Evolutionary conservation across 495 filamentous ascomycete species (phyloP), one percentile per base, ranked within the genome.

Genomic region (Tuber calosporum): DNA sequence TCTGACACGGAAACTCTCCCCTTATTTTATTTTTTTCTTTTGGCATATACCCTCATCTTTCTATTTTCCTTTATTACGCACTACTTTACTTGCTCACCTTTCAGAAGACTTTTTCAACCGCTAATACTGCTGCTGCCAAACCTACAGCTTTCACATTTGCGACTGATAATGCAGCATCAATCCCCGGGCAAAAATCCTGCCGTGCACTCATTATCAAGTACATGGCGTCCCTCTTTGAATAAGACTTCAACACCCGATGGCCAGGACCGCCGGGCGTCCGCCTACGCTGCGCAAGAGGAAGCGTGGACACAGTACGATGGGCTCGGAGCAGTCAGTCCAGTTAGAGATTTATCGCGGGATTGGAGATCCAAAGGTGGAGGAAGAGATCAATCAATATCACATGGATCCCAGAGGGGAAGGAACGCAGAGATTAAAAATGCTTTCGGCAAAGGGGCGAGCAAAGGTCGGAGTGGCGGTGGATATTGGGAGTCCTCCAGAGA

Each of bases 271-370:
- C 34, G 53, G 53, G 53, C 53, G 53, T 62, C 53, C 53, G 53
- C 53, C 4, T 68, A 78, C 39, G 75, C 75, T 70, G 67, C 70
- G 30, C 69, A 69, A 34, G 79, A 81, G 48, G 79, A 81, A 36
- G 75, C 79, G 34, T 81, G 79, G 79, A 81, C 79, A 38, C 79
- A 74, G 66, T 81, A 80, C 66, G 79, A 81, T 78, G 79, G 79
- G 26, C 79, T 81, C 43, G 79, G 79, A 2, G 78, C 79, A 9
- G 75, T 80, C 22, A 58, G 30, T 19, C 53, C 70, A 17, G 74
- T 71, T 36, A 75, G 66, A 72, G 70, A 81, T 19, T 71, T 81
- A n/a, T 74, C 73, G 13, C 75, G 79, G 43, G 78, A 69, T 73
- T 81, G 79, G 75, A 70, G 79, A 68, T 62, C 62, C 40, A 42